Evolutionary conservation across 2,329 filamentous ascomycete species (phyloP).

Genomic region (Basipetospora chlamydospora): DNA sequence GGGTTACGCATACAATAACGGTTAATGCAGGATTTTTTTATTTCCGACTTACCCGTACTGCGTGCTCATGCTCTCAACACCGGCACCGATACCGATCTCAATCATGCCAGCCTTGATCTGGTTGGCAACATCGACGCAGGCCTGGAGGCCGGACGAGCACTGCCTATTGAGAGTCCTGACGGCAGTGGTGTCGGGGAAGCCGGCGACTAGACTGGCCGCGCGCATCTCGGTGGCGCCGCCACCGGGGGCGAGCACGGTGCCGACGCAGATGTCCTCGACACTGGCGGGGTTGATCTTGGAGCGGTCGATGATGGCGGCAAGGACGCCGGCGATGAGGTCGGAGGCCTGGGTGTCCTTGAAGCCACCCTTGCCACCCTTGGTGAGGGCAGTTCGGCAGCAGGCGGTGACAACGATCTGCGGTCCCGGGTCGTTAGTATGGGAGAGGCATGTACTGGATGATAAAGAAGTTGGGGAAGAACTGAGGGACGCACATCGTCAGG

Average conservation of each 20-base stretch:
- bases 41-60: slow-evolving; percentile 69
- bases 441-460: not conserved
- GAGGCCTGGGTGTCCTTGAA: slow-evolving; percentile 90
- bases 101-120: slow-evolving; percentile 87
- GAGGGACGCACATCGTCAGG: slow-evolving; percentile 45
- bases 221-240: slow-evolving; percentile 96
- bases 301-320: slow-evolving; percentile 67
- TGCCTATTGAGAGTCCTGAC: slow-evolving; percentile 84
- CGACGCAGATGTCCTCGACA: slow-evolving; percentile 87
- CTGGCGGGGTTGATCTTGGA: slow-evolving; percentile 78
- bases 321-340: slow-evolving; percentile 71
- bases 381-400: slow-evolving; percentile 81
- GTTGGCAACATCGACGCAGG: slow-evolving; percentile 87
- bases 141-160: slow-evolving; percentile 86
- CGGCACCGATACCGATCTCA: slow-evolving; percentile 83
- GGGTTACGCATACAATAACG: no score
- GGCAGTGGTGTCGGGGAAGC: slow-evolving; percentile 74
- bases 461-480: not conserved
- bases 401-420: slow-evolving; percentile 76
- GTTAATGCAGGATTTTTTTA: no score
- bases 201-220: slow-evolving; percentile 76
- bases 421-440: slow-evolving; percentile 12
- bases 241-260: slow-evolving; percentile 79
- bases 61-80: slow-evolving; percentile 89
- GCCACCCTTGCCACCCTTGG: slow-evolving; percentile 80